Percentiles rank a stretch among this genome's conserved stretches.
These are phyloP conservation scores for Colletotrichum sidae DNA, from an alignment of 2,329 filamentous ascomycete genomes.

Conservation along the genomic window DNA sequence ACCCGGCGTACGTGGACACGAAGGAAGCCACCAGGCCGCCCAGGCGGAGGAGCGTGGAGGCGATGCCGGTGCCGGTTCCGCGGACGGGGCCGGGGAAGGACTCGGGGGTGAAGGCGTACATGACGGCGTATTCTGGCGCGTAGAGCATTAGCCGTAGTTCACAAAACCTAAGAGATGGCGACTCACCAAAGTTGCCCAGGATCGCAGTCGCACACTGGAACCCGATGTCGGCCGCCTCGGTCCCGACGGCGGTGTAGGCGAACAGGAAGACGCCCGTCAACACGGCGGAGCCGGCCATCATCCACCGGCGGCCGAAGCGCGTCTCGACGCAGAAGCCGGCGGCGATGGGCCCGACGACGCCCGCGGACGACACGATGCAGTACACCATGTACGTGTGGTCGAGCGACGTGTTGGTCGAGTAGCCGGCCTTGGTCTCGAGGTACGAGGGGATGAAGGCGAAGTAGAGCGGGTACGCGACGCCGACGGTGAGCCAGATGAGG, in stretches of 20 bases:
- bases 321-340: slow-evolving; percentile 55
- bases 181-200: slow-evolving; percentile 55
- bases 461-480: slow-evolving; percentile 60
- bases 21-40: slow-evolving; percentile 55
- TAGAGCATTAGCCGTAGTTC: too few species aligned
- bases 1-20: slow-evolving; percentile 55
- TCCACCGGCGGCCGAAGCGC: slow-evolving; percentile 54
- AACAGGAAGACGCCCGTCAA: slow-evolving; percentile 60
- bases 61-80: slow-evolving; percentile 63
- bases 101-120: slow-evolving; percentile 65
- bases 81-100: slow-evolving; percentile 67
- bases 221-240: slow-evolving; percentile 49
- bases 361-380: slow-evolving; percentile 51
- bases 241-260: slow-evolving; percentile 55
- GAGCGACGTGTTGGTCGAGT: slow-evolving; percentile 41
- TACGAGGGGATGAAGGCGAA: slow-evolving; percentile 60
- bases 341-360: slow-evolving; percentile 53
- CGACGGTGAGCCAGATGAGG: slow-evolving; percentile 57
- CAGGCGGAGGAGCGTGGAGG: slow-evolving; percentile 51
- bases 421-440: slow-evolving; percentile 51
- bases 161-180: slow-evolving; percentile 1
- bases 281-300: slow-evolving; percentile 56
- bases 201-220: slow-evolving; percentile 58
- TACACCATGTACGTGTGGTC: slow-evolving; percentile 51
- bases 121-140: slow-evolving; percentile 42